Evolutionary conservation across 2,329 filamentous ascomycete species (phyloP), one percentile per base, ranked within the genome.

Genomic region (Dothideomycetidae sp.): DNA sequence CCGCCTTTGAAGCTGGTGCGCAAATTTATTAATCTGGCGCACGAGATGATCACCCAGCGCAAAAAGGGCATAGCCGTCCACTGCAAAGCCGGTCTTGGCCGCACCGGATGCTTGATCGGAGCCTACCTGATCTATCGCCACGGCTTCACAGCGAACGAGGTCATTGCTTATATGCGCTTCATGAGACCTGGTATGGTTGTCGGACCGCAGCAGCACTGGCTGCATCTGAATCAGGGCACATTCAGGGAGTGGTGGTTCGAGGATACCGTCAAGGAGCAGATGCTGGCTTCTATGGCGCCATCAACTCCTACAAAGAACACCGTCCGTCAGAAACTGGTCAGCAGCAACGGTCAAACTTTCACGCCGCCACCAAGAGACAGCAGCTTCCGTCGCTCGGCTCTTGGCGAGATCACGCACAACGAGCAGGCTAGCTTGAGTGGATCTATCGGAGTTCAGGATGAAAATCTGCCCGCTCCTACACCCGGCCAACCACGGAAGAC

Each of bases 151-250:
- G 90, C 90, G 46, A 93, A 96, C 54, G 88, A 94, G 62, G 75
- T 93, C 51, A 94, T 94, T 56, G 81, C 84, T 3, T 94, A 85
- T 59, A 94, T 94, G 86, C 78, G 86, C 43, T 94, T 94, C 63
- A 94, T 94, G 86, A 73, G 86, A 42, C 90, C 90, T 0, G 90
- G 90, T 37, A 98, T 98, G 90, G 90, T 98, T 5, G 90, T 98
- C 37, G 90, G 90, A 1, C 90, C 90, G 28, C 90, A 98, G 56
- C 90, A 98, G 62, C 90, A 98, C 62, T 98, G 90, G 90, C 72
- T 98, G 38, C 90, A 98, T 56, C 72, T 98, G 44, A 94, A 98
- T 64, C 90, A 98, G 61, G 81, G 81, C 23, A 78, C 81, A 23
- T 98, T 98, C 75, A 75, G 90, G n/a, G 85, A 96, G 60, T 98